A percentile compares a stretch with the other conserved stretches of the same genome.
These are phyloP conservation scores for Rhazya stricta DNA, from an alignment of 257 asterid species.

Conservation along the genomic window DNA sequence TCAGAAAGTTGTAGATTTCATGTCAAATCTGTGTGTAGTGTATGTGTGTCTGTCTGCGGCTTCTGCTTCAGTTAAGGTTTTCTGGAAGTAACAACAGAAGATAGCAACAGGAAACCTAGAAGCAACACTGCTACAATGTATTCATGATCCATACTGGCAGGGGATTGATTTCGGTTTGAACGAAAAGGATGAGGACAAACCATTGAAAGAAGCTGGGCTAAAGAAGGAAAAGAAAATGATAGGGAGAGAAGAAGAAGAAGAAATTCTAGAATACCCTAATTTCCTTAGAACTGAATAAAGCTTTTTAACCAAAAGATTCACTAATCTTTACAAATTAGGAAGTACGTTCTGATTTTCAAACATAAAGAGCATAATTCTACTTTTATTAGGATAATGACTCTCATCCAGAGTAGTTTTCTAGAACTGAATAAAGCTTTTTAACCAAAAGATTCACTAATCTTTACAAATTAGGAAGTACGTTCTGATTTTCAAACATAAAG, in stretches of 20 bases:
- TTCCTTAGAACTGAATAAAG: not conserved
- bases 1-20: not conserved
- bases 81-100: not conserved
- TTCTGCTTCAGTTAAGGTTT: not conserved
- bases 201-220: not conserved
- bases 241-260: not conserved
- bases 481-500: not conserved
- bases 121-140: too few species aligned
- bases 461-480: not conserved
- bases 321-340: not conserved
- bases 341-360: too few species aligned
- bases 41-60: not conserved
- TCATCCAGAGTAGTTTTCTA: not conserved
- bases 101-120: too few species aligned
- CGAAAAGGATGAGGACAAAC: not conserved
- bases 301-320: not conserved
- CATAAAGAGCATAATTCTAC: not conserved
- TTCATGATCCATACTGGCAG: too few species aligned
- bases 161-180: not conserved
- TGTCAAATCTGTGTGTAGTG: not conserved
- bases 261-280: not conserved
- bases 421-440: not conserved
- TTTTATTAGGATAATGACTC: not conserved
- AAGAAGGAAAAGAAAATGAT: not conserved
- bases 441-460: not conserved